These are phyloP conservation scores for Plasmopara halstedii DNA, from an alignment of 352 stramenopile genomes.

Conservation along the genomic window DNA sequence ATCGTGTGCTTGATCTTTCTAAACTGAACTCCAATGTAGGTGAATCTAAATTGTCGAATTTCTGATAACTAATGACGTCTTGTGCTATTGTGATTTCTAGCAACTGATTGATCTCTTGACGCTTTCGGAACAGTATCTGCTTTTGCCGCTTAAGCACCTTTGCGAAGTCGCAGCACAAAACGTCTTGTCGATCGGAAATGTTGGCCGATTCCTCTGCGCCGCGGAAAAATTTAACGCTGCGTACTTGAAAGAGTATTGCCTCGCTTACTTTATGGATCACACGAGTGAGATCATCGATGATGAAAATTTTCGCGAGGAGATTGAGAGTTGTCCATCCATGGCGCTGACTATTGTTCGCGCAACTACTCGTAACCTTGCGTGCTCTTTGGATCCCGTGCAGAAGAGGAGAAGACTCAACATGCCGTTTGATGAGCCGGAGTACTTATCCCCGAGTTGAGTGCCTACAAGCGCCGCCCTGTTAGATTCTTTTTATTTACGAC, in stretches of 20 bases:
- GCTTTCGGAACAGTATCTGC: conserved; percentile 73
- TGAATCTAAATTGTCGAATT: too few relatives aligned
- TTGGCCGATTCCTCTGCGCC: conserved; percentile 71
- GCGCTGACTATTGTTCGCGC: conserved; percentile 72
- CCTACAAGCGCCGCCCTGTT: conserved; percentile 2
- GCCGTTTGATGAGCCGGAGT: conserved; percentile 69
- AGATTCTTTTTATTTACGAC: conserved; percentile 34
- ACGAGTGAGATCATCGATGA: conserved; percentile 75
- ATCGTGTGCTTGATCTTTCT: conserved; percentile 70
- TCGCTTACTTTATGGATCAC: conserved; percentile 73
- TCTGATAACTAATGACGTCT: too few relatives aligned
- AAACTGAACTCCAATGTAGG: conserved; percentile 69
- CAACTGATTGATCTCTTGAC: conserved; percentile 83
- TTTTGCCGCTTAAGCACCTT: conserved; percentile 65
- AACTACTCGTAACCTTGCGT: conserved; percentile 27
- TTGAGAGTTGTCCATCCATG: conserved; percentile 68
- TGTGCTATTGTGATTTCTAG: conserved; percentile 18
- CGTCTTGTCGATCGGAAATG: conserved; percentile 60
- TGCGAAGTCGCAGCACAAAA: conserved; percentile 71
- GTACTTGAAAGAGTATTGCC: conserved; percentile 76
- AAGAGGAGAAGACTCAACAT: conserved; percentile 80
- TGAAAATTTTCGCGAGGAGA: conserved; percentile 74
- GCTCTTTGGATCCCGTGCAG: conserved; percentile 28
- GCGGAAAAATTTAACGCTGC: conserved; percentile 80
- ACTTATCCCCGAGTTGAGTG: conserved; percentile 25